phyloP scores from a whole-genome alignment of 1,284 basidiomycete species.

The Cryptococcus sp. region DNA sequence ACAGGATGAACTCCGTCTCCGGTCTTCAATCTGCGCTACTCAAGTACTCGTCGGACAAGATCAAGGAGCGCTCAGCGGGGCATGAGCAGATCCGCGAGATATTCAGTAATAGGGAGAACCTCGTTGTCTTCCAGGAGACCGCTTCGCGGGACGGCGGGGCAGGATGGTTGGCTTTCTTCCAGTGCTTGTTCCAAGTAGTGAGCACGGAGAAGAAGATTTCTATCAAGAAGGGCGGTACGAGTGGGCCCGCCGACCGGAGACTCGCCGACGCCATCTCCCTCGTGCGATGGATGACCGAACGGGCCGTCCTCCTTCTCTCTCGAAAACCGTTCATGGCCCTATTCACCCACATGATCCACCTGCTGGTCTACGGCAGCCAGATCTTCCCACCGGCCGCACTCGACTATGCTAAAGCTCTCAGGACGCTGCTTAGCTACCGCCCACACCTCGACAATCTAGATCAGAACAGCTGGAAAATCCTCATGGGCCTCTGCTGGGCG shows the following conservation, averaged over 20 bases:
- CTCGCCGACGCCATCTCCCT: conserved; percentile 37
- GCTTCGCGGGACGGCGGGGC: conserved; percentile 55
- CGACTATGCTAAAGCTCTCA: conserved; percentile 79
- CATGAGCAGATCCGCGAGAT: conserved; percentile 62
- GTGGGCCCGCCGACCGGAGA: conserved; percentile 30
- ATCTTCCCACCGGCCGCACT: conserved; percentile 69
- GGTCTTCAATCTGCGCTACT: conserved; percentile 57
- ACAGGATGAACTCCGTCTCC: conserved; percentile 25
- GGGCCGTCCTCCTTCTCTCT: conserved; percentile 36
- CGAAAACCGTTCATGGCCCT: conserved; percentile 51
- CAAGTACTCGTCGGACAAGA: conserved; percentile 65
- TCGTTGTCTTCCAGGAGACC: conserved; percentile 55
- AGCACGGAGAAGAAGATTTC: conserved; percentile 61
- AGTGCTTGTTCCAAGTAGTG: conserved; percentile 70
- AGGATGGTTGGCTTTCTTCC: conserved; percentile 70
- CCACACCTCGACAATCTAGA: conserved; percentile 80
- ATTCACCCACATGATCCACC: conserved; percentile 67
- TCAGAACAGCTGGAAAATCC: conserved; percentile 65
- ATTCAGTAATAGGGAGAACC: conserved; percentile 63
- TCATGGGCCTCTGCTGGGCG: conserved; percentile 75
- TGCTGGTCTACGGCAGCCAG: conserved; percentile 61
- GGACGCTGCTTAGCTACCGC: conserved; percentile 63
- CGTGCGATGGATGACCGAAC: conserved; percentile 42
- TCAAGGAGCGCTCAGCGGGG: conserved; percentile 72
- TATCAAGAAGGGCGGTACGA: conserved; percentile 57